These are phyloP conservation scores for Raddia guianensis DNA, from an alignment of 176 grass and related monocot genomes.

Conservation along the genomic window DNA sequence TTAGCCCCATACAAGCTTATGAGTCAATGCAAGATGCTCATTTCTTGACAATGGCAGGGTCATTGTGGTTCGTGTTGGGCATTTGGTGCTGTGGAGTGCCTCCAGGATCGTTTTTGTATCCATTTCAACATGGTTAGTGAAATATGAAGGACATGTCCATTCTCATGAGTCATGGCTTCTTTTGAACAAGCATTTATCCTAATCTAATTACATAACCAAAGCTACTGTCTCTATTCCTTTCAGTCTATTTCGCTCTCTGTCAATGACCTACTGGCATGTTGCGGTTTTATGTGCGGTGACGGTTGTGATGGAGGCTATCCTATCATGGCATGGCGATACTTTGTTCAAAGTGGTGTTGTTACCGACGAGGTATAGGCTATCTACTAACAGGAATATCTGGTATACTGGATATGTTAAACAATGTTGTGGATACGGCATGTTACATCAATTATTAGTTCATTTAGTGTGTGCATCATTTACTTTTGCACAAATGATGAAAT, in stretches of 20 bases:
- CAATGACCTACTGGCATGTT: slow-evolving; percentile 90
- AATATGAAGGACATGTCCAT: slow-evolving; percentile 3
- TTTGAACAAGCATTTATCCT: slow-evolving; percentile 16
- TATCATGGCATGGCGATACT: slow-evolving; percentile 81
- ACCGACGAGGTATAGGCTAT: slow-evolving; percentile 75
- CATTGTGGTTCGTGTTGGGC: slow-evolving; percentile 97
- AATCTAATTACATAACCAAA: slow-evolving; percentile 21
- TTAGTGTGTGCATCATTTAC: neutral
- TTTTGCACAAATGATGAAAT: neutral
- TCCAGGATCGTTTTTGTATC: slow-evolving; percentile 95
- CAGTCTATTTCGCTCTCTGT: slow-evolving; percentile 88
- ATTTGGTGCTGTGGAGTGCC: slow-evolving; percentile 87
- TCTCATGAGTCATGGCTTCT: neutral
- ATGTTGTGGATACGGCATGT: neutral
- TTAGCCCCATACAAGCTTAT: neutral
- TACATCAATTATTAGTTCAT: neutral
- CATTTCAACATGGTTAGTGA: slow-evolving; percentile 59
- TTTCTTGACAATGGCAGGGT: slow-evolving; percentile 56
- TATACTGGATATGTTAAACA: neutral
- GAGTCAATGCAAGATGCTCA: slow-evolving; percentile 1
- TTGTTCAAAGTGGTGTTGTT: slow-evolving; percentile 85
- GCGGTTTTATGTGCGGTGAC: slow-evolving; percentile 93
- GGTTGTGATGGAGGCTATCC: slow-evolving; percentile 98
- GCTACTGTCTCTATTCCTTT: slow-evolving; percentile 21
- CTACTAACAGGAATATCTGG: neutral